phyloP scores from a whole-genome alignment of 441 rosid species.

The Capsella rubella region DNA sequence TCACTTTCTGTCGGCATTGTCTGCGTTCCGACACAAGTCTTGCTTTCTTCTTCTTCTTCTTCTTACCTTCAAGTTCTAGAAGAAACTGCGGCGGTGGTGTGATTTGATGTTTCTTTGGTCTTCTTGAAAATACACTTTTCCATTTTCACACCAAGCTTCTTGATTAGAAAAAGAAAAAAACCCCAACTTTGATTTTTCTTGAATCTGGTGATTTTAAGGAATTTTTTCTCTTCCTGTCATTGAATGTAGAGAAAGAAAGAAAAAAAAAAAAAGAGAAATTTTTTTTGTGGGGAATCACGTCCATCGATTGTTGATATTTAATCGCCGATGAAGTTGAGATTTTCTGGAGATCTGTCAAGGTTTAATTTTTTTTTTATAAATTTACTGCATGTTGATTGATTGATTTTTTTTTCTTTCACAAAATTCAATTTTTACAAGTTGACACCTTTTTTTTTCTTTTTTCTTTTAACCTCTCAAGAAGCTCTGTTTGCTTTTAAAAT shows the following conservation, averaged over 20 bases:
- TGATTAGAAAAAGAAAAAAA: background rate
- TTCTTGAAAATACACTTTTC: conserved; percentile 1
- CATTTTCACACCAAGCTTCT: conserved; percentile 10
- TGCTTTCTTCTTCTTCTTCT: conserved; percentile 45
- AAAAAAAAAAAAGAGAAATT: too few relatives aligned
- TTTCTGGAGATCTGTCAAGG: conserved; percentile 54
- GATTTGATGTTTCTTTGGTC: conserved; percentile 45
- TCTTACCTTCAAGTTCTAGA: conserved; percentile 47
- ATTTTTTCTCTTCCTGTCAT: conserved; percentile 6
- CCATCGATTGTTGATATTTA: conserved; percentile 39
- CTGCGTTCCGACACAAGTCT: conserved; percentile 72
- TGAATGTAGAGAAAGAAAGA: conserved; percentile 38
- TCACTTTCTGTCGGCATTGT: conserved; percentile 98
- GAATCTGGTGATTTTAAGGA: conserved; percentile 36
- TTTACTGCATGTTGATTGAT: conserved; percentile 45
- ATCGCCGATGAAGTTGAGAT: conserved; percentile 66
- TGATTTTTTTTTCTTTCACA: conserved; percentile 1
- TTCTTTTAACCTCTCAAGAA: conserved; percentile 18
- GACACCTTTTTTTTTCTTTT: conserved; percentile 33
- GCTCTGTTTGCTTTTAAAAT: conserved; percentile 38
- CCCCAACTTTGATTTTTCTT: conserved; percentile 33
- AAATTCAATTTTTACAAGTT: conserved; percentile 35
- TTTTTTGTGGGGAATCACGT: conserved; percentile 19
- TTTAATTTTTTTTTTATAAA: background rate
- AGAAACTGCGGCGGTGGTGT: conserved; percentile 46